phyloP scores from a whole-genome alignment of 805 yeast genomes.

The Zygoascus biomembranicola region DNA sequence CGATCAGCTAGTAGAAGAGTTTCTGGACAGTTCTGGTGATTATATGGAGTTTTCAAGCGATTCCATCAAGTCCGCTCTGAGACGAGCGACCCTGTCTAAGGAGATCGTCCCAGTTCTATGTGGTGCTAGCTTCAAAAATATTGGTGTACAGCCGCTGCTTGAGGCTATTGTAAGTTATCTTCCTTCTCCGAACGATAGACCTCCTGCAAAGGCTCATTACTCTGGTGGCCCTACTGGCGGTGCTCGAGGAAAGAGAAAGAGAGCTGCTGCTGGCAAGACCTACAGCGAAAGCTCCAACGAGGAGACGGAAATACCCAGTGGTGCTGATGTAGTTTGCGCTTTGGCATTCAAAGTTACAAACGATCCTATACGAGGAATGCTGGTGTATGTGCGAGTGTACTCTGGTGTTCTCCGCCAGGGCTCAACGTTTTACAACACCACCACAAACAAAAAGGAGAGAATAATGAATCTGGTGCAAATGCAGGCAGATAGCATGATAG shows the following conservation, averaged over 20 bases:
- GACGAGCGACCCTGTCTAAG: slow-evolving; percentile 51
- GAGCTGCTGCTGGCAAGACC: background rate
- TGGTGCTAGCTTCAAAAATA: slow-evolving; percentile 86
- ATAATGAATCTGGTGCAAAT: slow-evolving; percentile 65
- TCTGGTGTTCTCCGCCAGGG: slow-evolving; percentile 66
- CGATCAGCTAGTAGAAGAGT: slow-evolving; percentile 67
- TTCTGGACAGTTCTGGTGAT: slow-evolving; percentile 54
- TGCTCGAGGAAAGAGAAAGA: slow-evolving; percentile 12
- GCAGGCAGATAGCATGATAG: slow-evolving; percentile 83
- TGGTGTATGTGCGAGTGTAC: slow-evolving; percentile 84
- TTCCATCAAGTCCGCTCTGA: slow-evolving; percentile 50
- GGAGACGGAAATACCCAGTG: slow-evolving; percentile 3
- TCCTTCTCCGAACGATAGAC: slow-evolving; percentile 71
- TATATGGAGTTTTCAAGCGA: slow-evolving; percentile 53
- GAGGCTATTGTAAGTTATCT: slow-evolving; percentile 73
- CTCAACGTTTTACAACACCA: slow-evolving; percentile 55
- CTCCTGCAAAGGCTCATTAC: slow-evolving; percentile 41
- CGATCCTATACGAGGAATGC: slow-evolving; percentile 67
- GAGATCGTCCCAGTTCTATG: slow-evolving; percentile 73
- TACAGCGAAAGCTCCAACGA: slow-evolving; percentile 4
- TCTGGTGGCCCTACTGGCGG: slow-evolving; percentile 13
- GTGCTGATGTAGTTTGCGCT: slow-evolving; percentile 60
- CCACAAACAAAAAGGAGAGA: slow-evolving; percentile 58
- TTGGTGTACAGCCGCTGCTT: slow-evolving; percentile 90
- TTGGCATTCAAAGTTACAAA: slow-evolving; percentile 87